Conservation (phyloP, 2,329 filamentous ascomycete species). For the Penicillium sp. region DNA sequence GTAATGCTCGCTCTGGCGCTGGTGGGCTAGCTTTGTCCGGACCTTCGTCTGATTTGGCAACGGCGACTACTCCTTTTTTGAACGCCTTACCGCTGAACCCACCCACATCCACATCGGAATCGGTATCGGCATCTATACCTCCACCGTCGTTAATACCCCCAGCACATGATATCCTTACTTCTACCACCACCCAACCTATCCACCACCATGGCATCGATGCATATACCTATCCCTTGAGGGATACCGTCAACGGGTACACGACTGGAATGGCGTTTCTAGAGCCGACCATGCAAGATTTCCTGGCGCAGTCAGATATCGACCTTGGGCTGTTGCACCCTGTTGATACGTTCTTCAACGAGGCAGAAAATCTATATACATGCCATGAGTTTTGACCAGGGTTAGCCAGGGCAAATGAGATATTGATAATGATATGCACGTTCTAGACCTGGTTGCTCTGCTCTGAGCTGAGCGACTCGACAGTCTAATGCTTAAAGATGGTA, state of each 20-base stretch:
- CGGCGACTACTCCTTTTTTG: background rate
- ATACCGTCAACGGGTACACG: conserved; percentile 36
- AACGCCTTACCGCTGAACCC: background rate
- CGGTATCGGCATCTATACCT: conserved; percentile 3
- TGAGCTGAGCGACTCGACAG: background rate
- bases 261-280: conserved; percentile 42
- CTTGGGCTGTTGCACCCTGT: conserved; percentile 37
- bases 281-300: conserved; percentile 42
- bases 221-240: conserved; percentile 14
- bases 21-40: background rate
- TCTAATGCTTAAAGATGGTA: background rate
- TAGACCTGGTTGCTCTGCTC: background rate
- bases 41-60: background rate
- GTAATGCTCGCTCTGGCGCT: background rate
- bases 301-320: conserved; percentile 41
- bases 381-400: conserved; percentile 21
- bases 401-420: background rate
- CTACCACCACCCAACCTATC: conserved; percentile 1
- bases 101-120: background rate
- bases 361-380: conserved; percentile 34
- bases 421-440: background rate
- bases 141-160: background rate
- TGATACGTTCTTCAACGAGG: conserved; percentile 37
- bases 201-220: conserved; percentile 3
- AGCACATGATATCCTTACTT: conserved; percentile 10